Evolutionary conservation across 352 stramenopile species (phyloP), one percentile per base, ranked within the genome.

Genomic region (Globisporangium orthogonon): DNA sequence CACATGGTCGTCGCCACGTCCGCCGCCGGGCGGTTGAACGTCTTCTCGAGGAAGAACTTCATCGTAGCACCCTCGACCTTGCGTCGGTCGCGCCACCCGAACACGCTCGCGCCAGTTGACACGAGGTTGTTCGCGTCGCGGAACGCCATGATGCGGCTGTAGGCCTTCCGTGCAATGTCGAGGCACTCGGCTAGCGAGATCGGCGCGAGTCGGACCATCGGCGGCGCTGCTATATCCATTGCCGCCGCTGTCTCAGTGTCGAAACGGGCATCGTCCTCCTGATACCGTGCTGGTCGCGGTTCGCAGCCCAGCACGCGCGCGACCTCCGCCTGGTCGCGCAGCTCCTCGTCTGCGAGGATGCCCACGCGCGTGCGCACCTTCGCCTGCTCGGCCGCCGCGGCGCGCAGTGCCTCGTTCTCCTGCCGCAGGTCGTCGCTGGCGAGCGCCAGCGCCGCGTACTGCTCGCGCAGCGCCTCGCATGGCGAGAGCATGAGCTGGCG

Each of bases 1-100:
- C 78, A 89, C 63, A 85, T 77, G 4, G 62, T 67, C 17, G 58
- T 69, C 15, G 74, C 73, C 30, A 87, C 62, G 37, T 78, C 50
- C 5, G 71, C 64, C 0, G 73, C 73, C 4, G 66, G 69, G 44
- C 67, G 56, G n/a, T 60, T 50, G 44, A 87, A 87, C 28, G 72
- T 80, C 52, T 89, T 89, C 48, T 86, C 74, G 0, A 89, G 54
- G 46, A 77, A 75, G 57, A 89, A 89, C 52, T 80, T 72, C 54
- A 89, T 69, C 41, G 63, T 70, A 9, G 83, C 70, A 4, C 70
- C 71, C 9, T 85, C 68, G 4, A 87, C 55, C 5, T 71, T 63
- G 2, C 76, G 68, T 11, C 76, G 62, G 49, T 89, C 78, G 17
- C 73, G 70, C 78, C 78, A 89, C 23, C 78, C 78, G 67, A 89